These are phyloP conservation scores for Bipolaris cookei DNA, from an alignment of 2,329 filamentous ascomycete species.

Conservation along the genomic window DNA sequence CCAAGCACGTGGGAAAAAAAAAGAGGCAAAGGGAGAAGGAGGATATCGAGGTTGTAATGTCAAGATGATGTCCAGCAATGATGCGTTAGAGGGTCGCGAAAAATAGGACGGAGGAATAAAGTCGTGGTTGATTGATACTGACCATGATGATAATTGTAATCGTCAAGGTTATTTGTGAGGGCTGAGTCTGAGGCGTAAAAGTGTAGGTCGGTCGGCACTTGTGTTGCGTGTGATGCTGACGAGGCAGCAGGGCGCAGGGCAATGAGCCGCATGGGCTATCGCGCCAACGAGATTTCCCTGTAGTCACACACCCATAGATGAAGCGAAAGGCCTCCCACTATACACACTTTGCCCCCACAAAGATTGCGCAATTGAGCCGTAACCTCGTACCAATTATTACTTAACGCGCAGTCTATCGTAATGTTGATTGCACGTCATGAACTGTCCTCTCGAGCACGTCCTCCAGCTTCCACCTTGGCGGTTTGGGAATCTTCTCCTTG, in stretches of 20 bases:
- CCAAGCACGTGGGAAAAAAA: neutral
- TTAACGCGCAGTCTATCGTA: slow-evolving; percentile 61
- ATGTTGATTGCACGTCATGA: slow-evolving; percentile 73
- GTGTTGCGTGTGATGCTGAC: slow-evolving; percentile 1
- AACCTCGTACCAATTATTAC: neutral
- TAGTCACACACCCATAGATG: neutral
- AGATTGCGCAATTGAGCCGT: neutral
- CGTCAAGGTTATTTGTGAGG: neutral
- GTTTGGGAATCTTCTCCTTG: slow-evolving; percentile 59
- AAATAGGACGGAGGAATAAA: neutral
- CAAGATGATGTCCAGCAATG: slow-evolving; percentile 2
- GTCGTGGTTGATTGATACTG: neutral
- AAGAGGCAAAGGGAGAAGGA: neutral
- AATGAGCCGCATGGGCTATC: too few species aligned
- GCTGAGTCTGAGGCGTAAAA: neutral
- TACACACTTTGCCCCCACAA: neutral
- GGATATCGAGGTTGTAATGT: neutral
- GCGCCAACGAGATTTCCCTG: neutral
- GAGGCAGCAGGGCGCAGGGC: slow-evolving; percentile 1
- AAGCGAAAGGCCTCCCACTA: neutral
- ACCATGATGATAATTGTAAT: neutral
- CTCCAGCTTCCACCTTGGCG: slow-evolving; percentile 80
- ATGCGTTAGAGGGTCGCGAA: neutral
- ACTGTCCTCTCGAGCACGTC: slow-evolving; percentile 76
- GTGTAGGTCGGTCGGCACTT: neutral